Conservation (phyloP, 129 eudicot genomes). For the Flaveria bidentis region DNA sequence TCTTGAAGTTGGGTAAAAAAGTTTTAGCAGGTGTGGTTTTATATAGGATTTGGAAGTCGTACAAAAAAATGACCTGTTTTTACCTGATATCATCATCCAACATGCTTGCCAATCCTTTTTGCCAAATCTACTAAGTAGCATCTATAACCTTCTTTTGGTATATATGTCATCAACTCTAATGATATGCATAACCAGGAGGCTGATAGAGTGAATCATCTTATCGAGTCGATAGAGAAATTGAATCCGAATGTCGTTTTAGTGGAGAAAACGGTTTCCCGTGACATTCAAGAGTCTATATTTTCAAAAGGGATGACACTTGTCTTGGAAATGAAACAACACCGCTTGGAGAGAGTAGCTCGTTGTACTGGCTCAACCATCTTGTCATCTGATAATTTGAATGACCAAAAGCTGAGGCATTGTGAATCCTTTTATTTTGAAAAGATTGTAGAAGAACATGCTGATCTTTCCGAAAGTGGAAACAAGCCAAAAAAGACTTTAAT, state of each 20-base stretch:
- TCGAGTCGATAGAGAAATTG: slow-evolving; percentile 56
- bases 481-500: slow-evolving; percentile 77
- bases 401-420: slow-evolving; percentile 65
- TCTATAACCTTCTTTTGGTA: background rate
- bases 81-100: background rate
- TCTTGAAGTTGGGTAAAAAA: background rate
- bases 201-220: slow-evolving; percentile 47
- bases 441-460: slow-evolving; percentile 76
- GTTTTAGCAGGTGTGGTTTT: background rate
- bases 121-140: slow-evolving; percentile 8
- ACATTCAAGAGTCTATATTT: slow-evolving; percentile 69
- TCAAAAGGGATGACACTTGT: slow-evolving; percentile 74
- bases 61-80: background rate
- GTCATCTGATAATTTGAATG: slow-evolving; percentile 46
- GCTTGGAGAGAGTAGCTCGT: slow-evolving; percentile 79
- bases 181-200: slow-evolving; percentile 47
- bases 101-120: background rate
- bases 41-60: background rate
- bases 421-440: slow-evolving; percentile 76
- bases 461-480: slow-evolving; percentile 60
- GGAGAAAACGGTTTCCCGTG: slow-evolving; percentile 90
- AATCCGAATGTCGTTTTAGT: slow-evolving; percentile 75
- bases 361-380: slow-evolving; percentile 77
- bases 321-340: slow-evolving; percentile 82
- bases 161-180: slow-evolving; percentile 3